Conservation (phyloP, 768 basidiomycete species). For the Galerina sulciceps region DNA sequence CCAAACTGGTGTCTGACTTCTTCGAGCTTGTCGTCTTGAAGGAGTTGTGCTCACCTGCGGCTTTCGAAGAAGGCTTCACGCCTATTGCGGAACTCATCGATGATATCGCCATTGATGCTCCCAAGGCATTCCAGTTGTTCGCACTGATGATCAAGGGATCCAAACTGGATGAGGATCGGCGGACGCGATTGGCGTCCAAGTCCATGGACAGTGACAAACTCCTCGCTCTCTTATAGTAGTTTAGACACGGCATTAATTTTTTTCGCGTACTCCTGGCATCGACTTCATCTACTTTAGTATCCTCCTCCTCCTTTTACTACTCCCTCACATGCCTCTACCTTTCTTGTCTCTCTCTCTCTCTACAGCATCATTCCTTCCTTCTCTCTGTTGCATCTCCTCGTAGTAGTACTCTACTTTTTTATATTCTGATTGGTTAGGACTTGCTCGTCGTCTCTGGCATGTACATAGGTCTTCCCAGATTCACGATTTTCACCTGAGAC, state of each 20-base stretch:
- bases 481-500: slow-evolving; percentile 13
- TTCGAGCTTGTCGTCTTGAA: slow-evolving; percentile 68
- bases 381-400: slow-evolving; percentile 13
- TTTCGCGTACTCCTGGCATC: slow-evolving; percentile 18
- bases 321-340: slow-evolving; percentile 10
- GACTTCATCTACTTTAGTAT: slow-evolving; percentile 22
- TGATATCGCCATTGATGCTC: slow-evolving; percentile 89
- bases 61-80: slow-evolving; percentile 78
- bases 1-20: slow-evolving; percentile 75
- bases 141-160: slow-evolving; percentile 77
- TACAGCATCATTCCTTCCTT: slow-evolving; percentile 14
- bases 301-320: slow-evolving; percentile 7
- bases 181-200: slow-evolving; percentile 61
- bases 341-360: slow-evolving; percentile 11
- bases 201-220: slow-evolving; percentile 64
- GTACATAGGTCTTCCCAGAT: slow-evolving; percentile 26
- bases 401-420: slow-evolving; percentile 16
- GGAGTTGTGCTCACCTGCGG: slow-evolving; percentile 56
- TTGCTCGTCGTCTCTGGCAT: slow-evolving; percentile 23
- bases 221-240: slow-evolving; percentile 59
- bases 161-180: slow-evolving; percentile 64
- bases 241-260: slow-evolving; percentile 24
- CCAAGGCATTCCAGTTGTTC: slow-evolving; percentile 80
- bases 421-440: slow-evolving; percentile 24
- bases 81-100: slow-evolving; percentile 78